phyloP scores from a whole-genome alignment of 2,329 filamentous ascomycete species.

The Fusarium camptoceras region DNA sequence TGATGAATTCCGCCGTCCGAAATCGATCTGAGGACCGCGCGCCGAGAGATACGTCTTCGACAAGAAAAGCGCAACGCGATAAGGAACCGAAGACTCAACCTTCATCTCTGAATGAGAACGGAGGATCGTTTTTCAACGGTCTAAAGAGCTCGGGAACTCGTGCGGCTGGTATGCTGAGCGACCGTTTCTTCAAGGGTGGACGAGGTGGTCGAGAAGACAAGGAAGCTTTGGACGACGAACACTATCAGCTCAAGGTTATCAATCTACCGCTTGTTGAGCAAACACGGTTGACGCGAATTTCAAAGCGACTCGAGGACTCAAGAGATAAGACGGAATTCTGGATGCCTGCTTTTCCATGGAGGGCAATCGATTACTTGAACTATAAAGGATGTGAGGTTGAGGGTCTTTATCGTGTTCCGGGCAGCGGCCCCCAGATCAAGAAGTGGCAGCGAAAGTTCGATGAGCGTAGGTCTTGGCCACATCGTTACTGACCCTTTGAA shows the following conservation, averaged over 20 bases:
- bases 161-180: conserved; percentile 80
- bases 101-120: conserved; percentile 70
- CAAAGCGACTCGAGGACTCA: conserved; percentile 86
- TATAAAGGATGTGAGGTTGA: conserved; percentile 95
- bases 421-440: conserved; percentile 89
- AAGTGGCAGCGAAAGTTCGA: conserved; percentile 95
- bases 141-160: conserved; percentile 45
- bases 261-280: conserved; percentile 89
- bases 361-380: conserved; percentile 96
- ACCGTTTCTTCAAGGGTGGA: conserved; percentile 82
- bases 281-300: conserved; percentile 90
- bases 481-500: neutral
- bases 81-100: conserved; percentile 63
- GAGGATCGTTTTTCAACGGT: conserved; percentile 51
- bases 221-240: conserved; percentile 79
- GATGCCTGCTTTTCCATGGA: conserved; percentile 97
- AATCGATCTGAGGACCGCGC: conserved; percentile 80
- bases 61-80: conserved; percentile 59
- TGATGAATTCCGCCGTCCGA: conserved; percentile 72
- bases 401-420: conserved; percentile 91
- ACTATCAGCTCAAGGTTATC: conserved; percentile 86
- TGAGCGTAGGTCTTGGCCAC: conserved; percentile 67
- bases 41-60: conserved; percentile 56
- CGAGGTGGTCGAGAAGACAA: conserved; percentile 76
- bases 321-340: conserved; percentile 97